Base-by-base conservation (phyloP, 345 rosid species). In the Populus alba region DNA sequence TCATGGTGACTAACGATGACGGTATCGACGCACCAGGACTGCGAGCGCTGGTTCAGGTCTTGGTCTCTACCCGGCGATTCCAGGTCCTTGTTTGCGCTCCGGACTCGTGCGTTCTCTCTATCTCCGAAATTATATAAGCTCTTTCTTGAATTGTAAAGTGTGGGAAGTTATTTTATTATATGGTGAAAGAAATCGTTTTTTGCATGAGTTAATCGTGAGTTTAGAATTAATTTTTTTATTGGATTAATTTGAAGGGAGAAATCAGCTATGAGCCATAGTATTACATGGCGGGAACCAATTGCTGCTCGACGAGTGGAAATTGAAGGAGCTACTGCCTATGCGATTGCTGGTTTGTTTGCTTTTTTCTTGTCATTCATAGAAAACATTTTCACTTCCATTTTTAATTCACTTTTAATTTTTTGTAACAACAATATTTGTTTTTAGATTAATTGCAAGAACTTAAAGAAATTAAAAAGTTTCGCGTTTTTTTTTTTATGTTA, bases 1-100 rank as follows among this genome's bases (percentile, higher is more conserved):
- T 93, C 63, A 41, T 95, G 92, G 81, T 95, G 74, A 93, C 98
- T 20, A 95, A 93, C 87, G 98, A 95, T 86, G 98, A 95, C 85
- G 99, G 99, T 6, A 93, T 95, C 45, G 97, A 93, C 84, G 99
- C 96, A 1, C 89, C 96, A 7, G 97, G 99, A 25, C 77, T 95
- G 13, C 89, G 88, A 2, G 75, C 96, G 35, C 90, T 93, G 3
- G 97, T 93, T 72, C 78, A 84, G 45, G 92, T 86, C 83, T 92
- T 95, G 23, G 87, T 91, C 89, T 79, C 99, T 68, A 73, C 92
- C 80, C 74, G 84, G 75, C 88, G 85, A 80, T 93, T 82, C 87
- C 62, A 71, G 5, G 91, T 95, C 77, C 90, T 85, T 20, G 97
- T 95, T 68, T 95, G 98, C 83, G 97, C 99, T 7, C 98, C 99